Evolutionary conservation across 2,329 filamentous ascomycete genomes (phyloP), one percentile per base, ranked within the genome.

Genomic region (Chalaropsis ovoidea): DNA sequence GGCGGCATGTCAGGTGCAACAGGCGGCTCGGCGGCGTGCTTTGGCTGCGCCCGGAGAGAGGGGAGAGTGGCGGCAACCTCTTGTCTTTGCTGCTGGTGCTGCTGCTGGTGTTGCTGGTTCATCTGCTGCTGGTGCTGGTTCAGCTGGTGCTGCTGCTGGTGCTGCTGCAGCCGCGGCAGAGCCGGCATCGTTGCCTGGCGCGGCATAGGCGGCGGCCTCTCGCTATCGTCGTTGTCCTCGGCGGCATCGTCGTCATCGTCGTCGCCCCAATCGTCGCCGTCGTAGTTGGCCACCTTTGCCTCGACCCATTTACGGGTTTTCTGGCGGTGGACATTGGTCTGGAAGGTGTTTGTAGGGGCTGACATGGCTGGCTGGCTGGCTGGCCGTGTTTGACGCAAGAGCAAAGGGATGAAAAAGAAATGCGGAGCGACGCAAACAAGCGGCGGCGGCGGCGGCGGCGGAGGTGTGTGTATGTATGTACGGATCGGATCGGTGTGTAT

Each of bases 291-390:
- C 67, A 85, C 81, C 75, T 92, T 93, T 43, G 93, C 93, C 72
- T 95, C 88, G 45, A 93, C 87, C 93, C 93, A 97, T 82, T 95
- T 95, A 76, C 87, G 89, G 65, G 92, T 96, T 77, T 95, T 95
- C 65, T 86, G 83, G 68, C 93, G 86, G 76, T 89, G 93, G 61
- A 96, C 86, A 74, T 96, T 95, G 63, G 90, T 84, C 74, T 89
- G 88, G 76, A 92, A 96, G 31, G 75, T 71, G 67, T 70, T 73
- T 64, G 70, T 72, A 22, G 73, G 69, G 17, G 73, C n/a, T 7
- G 60, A 10, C 60, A 62, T 62, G 11, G 19, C 45, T n/a, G 22
- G 19, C 6, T 8, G n/a, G 52, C 49, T 54, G 49, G 22, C 1
- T 24, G 15, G 15, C 49, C 15, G n/a, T 17, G 31, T 56, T 3